Conservation (phyloP, 306 rosid genomes). For the Morella rubra region DNA sequence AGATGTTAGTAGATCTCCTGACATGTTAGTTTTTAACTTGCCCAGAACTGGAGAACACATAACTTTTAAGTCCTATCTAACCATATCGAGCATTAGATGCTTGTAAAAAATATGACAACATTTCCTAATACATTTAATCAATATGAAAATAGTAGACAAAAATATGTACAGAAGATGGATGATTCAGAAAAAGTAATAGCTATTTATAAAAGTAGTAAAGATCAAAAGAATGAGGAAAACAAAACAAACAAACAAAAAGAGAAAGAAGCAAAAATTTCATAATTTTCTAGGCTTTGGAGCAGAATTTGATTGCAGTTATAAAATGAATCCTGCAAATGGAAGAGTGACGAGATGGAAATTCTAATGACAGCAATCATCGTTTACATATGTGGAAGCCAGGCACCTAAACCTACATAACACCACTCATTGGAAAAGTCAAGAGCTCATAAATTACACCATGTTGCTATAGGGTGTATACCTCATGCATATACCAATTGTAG, state of each 20-base stretch:
- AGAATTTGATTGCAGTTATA: background rate
- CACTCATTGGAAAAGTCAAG: background rate
- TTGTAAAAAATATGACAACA: background rate
- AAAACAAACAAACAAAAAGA: too few relatives aligned
- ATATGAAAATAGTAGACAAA: background rate
- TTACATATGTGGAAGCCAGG: background rate
- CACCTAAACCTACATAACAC: background rate
- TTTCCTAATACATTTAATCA: background rate
- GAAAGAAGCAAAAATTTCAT: background rate
- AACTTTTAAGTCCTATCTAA: background rate
- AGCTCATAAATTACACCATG: background rate
- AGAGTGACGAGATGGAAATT: constrained; percentile 2
- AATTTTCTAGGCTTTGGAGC: background rate
- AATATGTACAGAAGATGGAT: background rate
- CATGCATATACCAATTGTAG: constrained; percentile 89
- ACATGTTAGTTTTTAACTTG: background rate
- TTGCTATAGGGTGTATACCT: constrained; percentile 49
- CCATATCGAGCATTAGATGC: background rate
- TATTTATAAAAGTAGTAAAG: too few relatives aligned
- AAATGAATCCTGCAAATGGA: background rate
- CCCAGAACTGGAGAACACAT: background rate
- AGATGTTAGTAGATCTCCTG: background rate
- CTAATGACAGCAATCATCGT: background rate
- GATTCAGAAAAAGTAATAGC: background rate
- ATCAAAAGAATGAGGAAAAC: background rate